Conservation (phyloP, 2,329 filamentous ascomycete species). For the Madurella mycetomatis region DNA sequence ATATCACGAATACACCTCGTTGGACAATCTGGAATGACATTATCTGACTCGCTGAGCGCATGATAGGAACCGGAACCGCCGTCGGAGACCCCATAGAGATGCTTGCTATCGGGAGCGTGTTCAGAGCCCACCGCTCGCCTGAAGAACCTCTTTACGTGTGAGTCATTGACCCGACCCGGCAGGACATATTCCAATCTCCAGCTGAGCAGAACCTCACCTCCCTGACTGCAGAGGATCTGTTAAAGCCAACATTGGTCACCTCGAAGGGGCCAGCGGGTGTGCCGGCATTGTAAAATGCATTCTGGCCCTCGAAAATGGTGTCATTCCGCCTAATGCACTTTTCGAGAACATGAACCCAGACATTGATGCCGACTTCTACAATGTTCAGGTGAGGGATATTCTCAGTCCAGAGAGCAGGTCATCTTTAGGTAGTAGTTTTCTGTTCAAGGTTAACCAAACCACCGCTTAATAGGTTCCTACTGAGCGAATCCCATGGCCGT, state of each 20-base stretch:
- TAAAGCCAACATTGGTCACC: constrained; percentile 24
- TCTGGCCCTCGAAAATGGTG: constrained; percentile 17
- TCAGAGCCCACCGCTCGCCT: background rate
- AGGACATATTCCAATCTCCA: too few species aligned
- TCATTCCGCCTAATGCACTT: constrained; percentile 17
- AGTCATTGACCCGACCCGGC: too few species aligned
- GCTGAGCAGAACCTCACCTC: too few species aligned
- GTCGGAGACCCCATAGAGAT: background rate
- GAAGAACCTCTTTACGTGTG: background rate
- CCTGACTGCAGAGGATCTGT: constrained; percentile 5
- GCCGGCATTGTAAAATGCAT: constrained; percentile 20
- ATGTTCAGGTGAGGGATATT: too few species aligned
- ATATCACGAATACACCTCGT: too few species aligned
- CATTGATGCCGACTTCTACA: background rate
- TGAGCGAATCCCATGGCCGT: constrained; percentile 2
- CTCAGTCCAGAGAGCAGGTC: too few species aligned
- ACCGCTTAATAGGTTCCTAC: background rate
- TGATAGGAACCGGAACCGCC: constrained; percentile 20
- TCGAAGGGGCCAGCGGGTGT: constrained; percentile 18
- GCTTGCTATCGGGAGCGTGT: background rate
- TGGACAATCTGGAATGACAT: too few species aligned
- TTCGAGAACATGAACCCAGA: constrained; percentile 19
- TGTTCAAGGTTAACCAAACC: too few species aligned
- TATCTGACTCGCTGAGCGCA: background rate
- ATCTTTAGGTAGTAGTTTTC: too few species aligned